These are phyloP conservation scores for Phytopythium cucurbitacearum DNA, from an alignment of 352 stramenopile genomes.

Conservation along the genomic window DNA sequence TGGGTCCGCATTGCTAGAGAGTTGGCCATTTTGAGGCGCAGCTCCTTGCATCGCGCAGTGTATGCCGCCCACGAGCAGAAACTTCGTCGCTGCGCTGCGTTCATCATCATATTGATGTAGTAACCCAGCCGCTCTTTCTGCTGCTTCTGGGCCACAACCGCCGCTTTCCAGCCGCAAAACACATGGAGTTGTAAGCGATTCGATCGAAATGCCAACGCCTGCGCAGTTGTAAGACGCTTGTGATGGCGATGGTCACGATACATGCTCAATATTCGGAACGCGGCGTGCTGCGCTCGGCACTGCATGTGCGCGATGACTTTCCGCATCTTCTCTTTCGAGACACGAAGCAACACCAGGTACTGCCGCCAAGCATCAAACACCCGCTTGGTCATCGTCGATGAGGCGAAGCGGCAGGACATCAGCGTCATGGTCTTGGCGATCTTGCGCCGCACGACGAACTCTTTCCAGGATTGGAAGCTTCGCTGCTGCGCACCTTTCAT, in stretches of 20 bases:
- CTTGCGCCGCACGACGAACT: slow-evolving; percentile 25
- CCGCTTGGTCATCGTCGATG: slow-evolving; percentile 12
- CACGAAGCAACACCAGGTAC: slow-evolving; percentile 4
- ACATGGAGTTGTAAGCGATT: not conserved
- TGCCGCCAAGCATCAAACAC: slow-evolving; percentile 17
- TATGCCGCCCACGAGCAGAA: slow-evolving; percentile 34
- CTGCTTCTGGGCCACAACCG: not conserved
- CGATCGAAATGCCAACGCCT: not conserved
- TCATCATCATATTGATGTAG: slow-evolving; percentile 35
- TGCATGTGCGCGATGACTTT: slow-evolving; percentile 23
- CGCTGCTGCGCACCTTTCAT: slow-evolving; percentile 13
- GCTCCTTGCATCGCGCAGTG: slow-evolving; percentile 7
- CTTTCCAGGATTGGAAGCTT: slow-evolving; percentile 15
- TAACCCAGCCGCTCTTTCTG: slow-evolving; percentile 18
- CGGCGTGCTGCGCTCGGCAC: slow-evolving; percentile 13
- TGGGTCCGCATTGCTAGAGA: slow-evolving; percentile 23
- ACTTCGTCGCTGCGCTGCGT: slow-evolving; percentile 28
- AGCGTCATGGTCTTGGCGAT: slow-evolving; percentile 22
- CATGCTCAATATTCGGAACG: slow-evolving; percentile 11
- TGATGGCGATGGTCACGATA: slow-evolving; percentile 8
- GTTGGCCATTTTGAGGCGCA: slow-evolving; percentile 16
- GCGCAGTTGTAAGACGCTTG: slow-evolving; percentile 2
- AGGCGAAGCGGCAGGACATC: slow-evolving; percentile 21
- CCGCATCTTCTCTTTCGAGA: slow-evolving; percentile 16
- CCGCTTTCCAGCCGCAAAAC: slow-evolving; percentile 22